phyloP scores from a whole-genome alignment of 176 grass and related monocot species.

The Hordeum marinum region DNA sequence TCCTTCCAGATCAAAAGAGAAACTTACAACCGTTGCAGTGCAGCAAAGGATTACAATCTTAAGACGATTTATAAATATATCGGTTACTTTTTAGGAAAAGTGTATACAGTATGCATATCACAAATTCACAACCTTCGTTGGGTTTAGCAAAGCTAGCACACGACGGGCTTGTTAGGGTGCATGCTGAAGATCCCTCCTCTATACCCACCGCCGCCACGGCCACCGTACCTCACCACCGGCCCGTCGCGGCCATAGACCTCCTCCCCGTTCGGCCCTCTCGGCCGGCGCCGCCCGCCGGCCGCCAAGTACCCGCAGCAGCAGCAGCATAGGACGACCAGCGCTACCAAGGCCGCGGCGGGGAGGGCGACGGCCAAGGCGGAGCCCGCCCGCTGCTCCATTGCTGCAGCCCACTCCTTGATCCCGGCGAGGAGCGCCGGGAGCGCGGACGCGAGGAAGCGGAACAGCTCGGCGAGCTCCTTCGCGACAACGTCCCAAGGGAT shows the following conservation, averaged over 20 bases:
- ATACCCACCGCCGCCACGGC: not conserved
- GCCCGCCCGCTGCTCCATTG: not conserved
- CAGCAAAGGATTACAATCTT: not conserved
- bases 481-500: not conserved
- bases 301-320: conserved; percentile 2
- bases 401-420: not conserved
- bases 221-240: conserved; percentile 24
- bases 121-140: not conserved
- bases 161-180: conserved; percentile 28
- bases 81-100: no score
- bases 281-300: not conserved
- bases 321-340: not conserved
- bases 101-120: not conserved
- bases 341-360: not conserved
- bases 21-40: not conserved
- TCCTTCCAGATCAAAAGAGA: no score
- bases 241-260: not conserved
- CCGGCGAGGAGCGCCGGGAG: no score
- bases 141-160: not conserved
- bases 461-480: not conserved
- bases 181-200: conserved; percentile 29
- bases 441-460: not conserved
- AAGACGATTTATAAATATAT: not conserved
- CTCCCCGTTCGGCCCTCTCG: conserved; percentile 22
- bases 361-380: not conserved